Base-by-base conservation (phyloP, 2,329 filamentous ascomycete species). In the Colletotrichum plurivorum region DNA sequence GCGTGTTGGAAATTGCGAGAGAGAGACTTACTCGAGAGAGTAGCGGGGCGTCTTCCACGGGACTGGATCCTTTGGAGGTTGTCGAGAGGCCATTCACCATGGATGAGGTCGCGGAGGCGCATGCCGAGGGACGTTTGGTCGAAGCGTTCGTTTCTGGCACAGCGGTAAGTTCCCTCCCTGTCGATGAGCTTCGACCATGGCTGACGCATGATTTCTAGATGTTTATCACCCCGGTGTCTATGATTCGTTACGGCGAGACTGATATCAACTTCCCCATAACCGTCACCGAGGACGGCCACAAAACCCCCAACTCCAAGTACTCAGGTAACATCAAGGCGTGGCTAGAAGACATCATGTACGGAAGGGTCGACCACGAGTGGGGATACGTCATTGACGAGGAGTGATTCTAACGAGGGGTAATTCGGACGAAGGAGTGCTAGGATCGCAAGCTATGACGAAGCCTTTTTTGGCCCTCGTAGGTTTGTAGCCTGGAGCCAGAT, bases 91-190 rank as follows among this genome's bases (percentile, higher is more conserved):
- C 90, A 72, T 96, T 95, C 81, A 94, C 89, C 25, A 97, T 98
- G 78, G 83, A 86, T 31, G 94, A 97, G 80, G 80, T 98, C n/a
- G 77, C 90, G 27, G 88, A 92, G 76, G 94, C 94, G 1, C 83
- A 89, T 27, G 82, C 86, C 48, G 93, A 97, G 76, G 94, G 93
- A 3, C 85, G 94, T 3, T 80, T 97, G 54, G 79, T 97, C 9
- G 95, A 98, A 82, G 88, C 93, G 1, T 98, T 97, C 77, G 93
- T 93, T 5, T 90, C 93, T 41, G 95, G 95, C 18, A 98, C 95
- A 69, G 95, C 95, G 65, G 91, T 92, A 84, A 84, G 90, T 87
- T 72, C 63, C 49, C 56, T 8, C 62, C 7, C 22, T 20, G 43
- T 1, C 56, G 5, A 1, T 10, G 9, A 9, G 31, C 36, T 27